Evolutionary conservation across 1,284 basidiomycete species (phyloP).

Genomic region (Pseudozyma thailandica): DNA sequence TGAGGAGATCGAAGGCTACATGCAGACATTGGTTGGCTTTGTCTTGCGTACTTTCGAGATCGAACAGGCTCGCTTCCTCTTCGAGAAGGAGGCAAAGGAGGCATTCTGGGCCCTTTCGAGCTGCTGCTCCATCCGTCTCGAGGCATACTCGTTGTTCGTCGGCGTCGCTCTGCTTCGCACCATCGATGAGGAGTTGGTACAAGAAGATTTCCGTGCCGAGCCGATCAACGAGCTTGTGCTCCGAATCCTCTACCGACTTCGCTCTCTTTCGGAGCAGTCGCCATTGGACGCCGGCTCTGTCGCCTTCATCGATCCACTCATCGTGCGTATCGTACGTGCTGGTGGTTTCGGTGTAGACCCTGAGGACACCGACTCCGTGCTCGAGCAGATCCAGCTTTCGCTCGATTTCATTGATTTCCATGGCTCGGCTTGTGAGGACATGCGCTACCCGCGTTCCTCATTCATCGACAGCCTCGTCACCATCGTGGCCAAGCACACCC

Average conservation of each 20-base stretch:
- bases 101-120: conserved; percentile 53
- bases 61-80: conserved; percentile 45
- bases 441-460: conserved; percentile 57
- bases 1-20: conserved; percentile 51
- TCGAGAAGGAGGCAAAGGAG: conserved; percentile 34
- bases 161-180: conserved; percentile 54
- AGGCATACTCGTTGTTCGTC: conserved; percentile 51
- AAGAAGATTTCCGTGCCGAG: conserved; percentile 57
- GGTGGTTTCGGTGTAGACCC: conserved; percentile 76
- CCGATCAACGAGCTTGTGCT: conserved; percentile 75
- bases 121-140: conserved; percentile 54
- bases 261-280: conserved; percentile 81
- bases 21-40: conserved; percentile 48
- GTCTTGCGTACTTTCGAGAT: conserved; percentile 36
- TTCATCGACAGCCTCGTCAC: conserved; percentile 79
- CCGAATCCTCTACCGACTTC: conserved; percentile 86
- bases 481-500: conserved; percentile 81
- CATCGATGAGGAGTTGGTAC: conserved; percentile 54
- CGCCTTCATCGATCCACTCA: conserved; percentile 81
- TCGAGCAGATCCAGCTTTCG: conserved; percentile 87
- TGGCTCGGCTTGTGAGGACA: conserved; percentile 78
- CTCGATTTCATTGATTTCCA: conserved; percentile 89
- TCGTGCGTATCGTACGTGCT: conserved; percentile 77
- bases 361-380: conserved; percentile 76
- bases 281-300: conserved; percentile 87